Evolutionary conservation across 2,329 filamentous ascomycete species (phyloP).

Genomic region (Colletotrichum sp.): DNA sequence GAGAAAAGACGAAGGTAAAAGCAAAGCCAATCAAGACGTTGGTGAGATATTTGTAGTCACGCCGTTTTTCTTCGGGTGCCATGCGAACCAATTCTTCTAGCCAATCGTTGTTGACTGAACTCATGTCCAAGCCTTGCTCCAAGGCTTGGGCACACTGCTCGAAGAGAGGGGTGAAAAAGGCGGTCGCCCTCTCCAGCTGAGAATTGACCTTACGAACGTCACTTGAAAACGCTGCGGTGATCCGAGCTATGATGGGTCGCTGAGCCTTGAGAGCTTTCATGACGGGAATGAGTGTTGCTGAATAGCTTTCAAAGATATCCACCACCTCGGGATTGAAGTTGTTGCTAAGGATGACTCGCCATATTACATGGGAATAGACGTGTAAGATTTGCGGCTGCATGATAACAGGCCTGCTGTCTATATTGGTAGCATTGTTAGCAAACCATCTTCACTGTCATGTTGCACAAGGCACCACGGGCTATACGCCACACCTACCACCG

Average conservation of each 20-base stretch:
- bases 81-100: slow-evolving; percentile 4
- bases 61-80: slow-evolving; percentile 1
- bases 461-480: not conserved
- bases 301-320: slow-evolving; percentile 5
- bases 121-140: not conserved
- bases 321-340: not conserved
- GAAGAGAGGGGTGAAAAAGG: not conserved
- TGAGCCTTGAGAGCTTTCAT: slow-evolving; percentile 15
- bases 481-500: not conserved
- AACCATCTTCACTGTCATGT: not conserved
- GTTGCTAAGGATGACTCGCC: slow-evolving; percentile 1
- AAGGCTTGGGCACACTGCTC: not conserved
- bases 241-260: slow-evolving; percentile 7
- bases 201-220: slow-evolving; percentile 5
- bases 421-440: not conserved
- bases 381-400: slow-evolving; percentile 14
- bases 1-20: slow-evolving; percentile 12
- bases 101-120: not conserved
- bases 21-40: slow-evolving; percentile 15
- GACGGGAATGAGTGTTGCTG: slow-evolving; percentile 2
- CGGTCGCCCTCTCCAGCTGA: not conserved
- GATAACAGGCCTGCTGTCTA: not conserved
- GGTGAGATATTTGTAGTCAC: slow-evolving; percentile 11
- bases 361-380: slow-evolving; percentile 14
- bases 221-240: slow-evolving; percentile 3